A percentile compares a stretch with the other conserved stretches of the same genome.
Evolutionary conservation across 2,329 filamentous ascomycete genomes (phyloP).

Genomic region (Microsporum ferrugineum): DNA sequence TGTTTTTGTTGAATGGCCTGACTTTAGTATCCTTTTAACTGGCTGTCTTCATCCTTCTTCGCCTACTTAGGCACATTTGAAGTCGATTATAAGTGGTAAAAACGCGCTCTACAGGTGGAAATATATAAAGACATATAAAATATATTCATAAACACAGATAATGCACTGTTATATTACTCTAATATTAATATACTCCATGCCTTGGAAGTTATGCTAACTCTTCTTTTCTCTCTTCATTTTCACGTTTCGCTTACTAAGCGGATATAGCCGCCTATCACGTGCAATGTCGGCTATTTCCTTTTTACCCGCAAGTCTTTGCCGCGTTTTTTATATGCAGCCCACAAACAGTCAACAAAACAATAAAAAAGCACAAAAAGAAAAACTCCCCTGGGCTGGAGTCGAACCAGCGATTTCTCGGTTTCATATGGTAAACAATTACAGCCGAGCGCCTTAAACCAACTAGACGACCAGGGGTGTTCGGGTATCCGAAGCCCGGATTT

Average conservation of each 20-base stretch:
- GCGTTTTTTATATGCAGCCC: neutral
- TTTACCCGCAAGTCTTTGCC: neutral
- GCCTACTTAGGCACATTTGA: neutral
- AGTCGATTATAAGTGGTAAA: no score
- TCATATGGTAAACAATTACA: conserved; percentile 4
- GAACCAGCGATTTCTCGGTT: conserved; percentile 7
- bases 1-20: neutral
- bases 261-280: neutral
- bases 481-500: neutral
- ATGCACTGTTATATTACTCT: no score
- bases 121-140: no score
- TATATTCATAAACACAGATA: no score
- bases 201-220: no score
- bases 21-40: neutral
- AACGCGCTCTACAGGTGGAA: no score
- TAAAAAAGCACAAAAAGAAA: conserved; percentile 3
- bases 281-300: neutral
- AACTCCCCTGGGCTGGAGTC: conserved; percentile 12
- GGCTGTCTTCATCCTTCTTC: no score
- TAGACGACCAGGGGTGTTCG: conserved; percentile 5
- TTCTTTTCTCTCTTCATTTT: neutral
- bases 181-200: no score
- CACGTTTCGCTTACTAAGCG: neutral
- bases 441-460: conserved; percentile 7
- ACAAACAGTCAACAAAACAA: neutral